These are phyloP conservation scores for Orbilia quercus DNA, from an alignment of 2,329 filamentous ascomycete species.

Conservation along the genomic window DNA sequence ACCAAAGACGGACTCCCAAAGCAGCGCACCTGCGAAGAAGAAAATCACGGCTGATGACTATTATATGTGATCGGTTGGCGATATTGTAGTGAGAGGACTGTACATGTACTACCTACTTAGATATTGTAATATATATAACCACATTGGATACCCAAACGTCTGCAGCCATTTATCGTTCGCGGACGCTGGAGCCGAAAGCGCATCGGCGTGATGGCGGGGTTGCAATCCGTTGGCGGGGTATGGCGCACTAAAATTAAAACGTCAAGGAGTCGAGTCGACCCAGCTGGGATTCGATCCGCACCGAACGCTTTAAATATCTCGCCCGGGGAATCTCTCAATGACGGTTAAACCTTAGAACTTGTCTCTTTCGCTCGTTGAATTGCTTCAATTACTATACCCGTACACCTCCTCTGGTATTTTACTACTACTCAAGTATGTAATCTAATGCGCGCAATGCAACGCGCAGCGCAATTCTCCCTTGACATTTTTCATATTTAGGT, in stretches of 20 bases:
- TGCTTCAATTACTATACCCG: neutral
- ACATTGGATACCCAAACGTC: conserved; percentile 24
- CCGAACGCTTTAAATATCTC: conserved; percentile 25
- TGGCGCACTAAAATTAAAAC: conserved; percentile 19
- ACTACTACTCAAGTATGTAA: too few relatives aligned
- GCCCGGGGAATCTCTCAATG: neutral
- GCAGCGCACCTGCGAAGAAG: conserved; percentile 11
- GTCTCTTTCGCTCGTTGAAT: neutral
- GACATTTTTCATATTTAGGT: too few relatives aligned
- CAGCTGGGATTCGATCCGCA: conserved; percentile 31
- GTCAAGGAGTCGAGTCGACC: too few relatives aligned
- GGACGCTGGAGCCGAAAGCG: conserved; percentile 27
- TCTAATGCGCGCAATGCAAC: too few relatives aligned
- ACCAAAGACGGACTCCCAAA: neutral
- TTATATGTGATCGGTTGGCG: conserved; percentile 28
- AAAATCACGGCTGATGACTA: conserved; percentile 48
- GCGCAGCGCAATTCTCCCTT: too few relatives aligned
- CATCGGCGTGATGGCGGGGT: conserved; percentile 36
- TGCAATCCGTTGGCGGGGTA: conserved; percentile 36
- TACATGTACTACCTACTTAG: conserved; percentile 22
- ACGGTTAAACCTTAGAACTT: neutral
- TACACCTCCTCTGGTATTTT: too few relatives aligned
- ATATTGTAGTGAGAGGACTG: neutral
- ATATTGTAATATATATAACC: conserved; percentile 26
- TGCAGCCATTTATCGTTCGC: neutral